Conservation (phyloP, 768 basidiomycete genomes). For the Termitomyces heimii region DNA sequence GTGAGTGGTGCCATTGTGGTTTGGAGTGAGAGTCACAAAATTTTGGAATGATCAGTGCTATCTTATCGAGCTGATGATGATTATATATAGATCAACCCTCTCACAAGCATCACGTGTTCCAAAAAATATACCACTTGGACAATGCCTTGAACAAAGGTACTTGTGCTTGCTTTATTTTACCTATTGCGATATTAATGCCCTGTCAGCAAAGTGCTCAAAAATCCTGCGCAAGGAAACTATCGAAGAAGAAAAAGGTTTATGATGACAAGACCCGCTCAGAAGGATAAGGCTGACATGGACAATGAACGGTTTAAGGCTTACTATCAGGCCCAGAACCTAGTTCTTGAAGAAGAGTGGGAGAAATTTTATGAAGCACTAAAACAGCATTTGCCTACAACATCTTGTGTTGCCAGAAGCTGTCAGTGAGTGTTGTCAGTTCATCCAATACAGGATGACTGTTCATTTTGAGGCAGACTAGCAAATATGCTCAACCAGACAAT, state of each 20-base stretch:
- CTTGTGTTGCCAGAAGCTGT: conserved; percentile 84
- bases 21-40: not conserved
- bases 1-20: conserved; percentile 48
- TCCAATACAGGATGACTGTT: not conserved
- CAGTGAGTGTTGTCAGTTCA: conserved; percentile 42
- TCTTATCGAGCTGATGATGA: conserved; percentile 5
- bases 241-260: not conserved
- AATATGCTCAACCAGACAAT: conserved; percentile 78
- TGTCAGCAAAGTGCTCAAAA: not conserved
- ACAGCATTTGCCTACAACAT: conserved; percentile 84
- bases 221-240: not conserved
- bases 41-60: conserved; percentile 4
- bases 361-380: conserved; percentile 58
- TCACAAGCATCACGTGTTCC: not conserved
- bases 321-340: conserved; percentile 71
- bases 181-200: not conserved
- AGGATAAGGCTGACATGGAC: conserved; percentile 57
- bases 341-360: conserved; percentile 79
- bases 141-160: conserved; percentile 3
- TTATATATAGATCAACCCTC: not conserved
- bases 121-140: not conserved
- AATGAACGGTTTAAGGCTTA: conserved; percentile 65
- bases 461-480: conserved; percentile 39
- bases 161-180: not conserved
- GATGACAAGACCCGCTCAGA: conserved; percentile 38